phyloP scores from a whole-genome alignment of 805 yeast species.

The Saturnispora sekii region DNA sequence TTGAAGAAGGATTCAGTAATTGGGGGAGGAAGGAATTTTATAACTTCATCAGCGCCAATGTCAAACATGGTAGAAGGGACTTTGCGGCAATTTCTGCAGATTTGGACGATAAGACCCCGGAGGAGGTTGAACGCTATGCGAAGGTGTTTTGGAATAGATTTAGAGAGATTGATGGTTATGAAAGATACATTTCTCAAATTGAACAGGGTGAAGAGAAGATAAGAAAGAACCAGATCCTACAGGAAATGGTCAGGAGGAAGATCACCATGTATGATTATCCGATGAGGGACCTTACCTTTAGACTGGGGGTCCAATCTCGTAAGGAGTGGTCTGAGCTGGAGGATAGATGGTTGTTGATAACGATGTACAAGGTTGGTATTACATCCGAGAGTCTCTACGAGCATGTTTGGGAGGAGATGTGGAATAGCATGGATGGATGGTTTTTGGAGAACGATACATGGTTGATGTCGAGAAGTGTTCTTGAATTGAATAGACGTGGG shows the following conservation, averaged over 20 bases:
- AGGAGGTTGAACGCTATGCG: conserved; percentile 73
- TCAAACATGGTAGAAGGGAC: conserved; percentile 75
- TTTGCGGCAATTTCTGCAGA: conserved; percentile 63
- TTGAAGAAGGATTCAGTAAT: conserved; percentile 60
- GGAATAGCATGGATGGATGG: conserved; percentile 6
- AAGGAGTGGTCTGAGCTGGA: conserved; percentile 79
- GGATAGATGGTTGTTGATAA: conserved; percentile 77
- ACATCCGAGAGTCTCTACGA: conserved; percentile 77
- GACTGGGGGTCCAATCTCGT: conserved; percentile 53
- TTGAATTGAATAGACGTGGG: conserved; percentile 76
- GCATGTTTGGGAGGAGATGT: conserved; percentile 59
- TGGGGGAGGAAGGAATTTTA: conserved; percentile 88
- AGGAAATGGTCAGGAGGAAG: conserved; percentile 70
- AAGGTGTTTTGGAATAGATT: conserved; percentile 73
- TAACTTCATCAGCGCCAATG: conserved; percentile 63
- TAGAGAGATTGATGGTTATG: conserved; percentile 80
- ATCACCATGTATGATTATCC: conserved; percentile 59
- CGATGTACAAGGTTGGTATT: conserved; percentile 70
- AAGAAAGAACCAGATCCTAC: conserved; percentile 54
- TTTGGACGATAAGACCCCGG: conserved; percentile 70
- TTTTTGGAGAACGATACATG: conserved; percentile 49
- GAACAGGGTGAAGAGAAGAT: conserved; percentile 86
- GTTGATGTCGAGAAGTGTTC: conserved; percentile 66
- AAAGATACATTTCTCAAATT: conserved; percentile 68
- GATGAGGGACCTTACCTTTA: conserved; percentile 62